Conservation (phyloP, 192 early-diverging fungal genomes). For the Coemansia umbellata region DNA sequence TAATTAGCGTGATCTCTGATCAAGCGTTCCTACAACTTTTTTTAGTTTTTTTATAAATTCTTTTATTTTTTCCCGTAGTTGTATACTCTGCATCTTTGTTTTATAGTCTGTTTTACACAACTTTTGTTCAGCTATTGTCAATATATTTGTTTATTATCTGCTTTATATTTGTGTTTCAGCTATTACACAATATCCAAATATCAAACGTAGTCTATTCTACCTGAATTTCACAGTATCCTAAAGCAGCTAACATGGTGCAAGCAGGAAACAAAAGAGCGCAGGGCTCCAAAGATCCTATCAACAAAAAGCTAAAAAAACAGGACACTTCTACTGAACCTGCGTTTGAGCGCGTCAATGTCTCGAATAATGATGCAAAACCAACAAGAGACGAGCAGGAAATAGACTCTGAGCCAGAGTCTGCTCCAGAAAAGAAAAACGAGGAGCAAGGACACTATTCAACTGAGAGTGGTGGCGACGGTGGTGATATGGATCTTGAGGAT, state of each 20-base stretch:
- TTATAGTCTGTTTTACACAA: too few relatives aligned
- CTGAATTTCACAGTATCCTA: neutral
- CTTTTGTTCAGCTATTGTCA: too few relatives aligned
- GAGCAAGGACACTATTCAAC: neutral
- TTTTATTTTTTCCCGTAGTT: constrained; percentile 1
- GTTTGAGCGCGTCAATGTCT: neutral
- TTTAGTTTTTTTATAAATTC: neutral
- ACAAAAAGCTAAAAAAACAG: neutral
- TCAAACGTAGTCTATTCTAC: neutral
- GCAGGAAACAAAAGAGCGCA: neutral
- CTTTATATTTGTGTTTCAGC: neutral
- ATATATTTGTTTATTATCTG: neutral
- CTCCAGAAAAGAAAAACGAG: neutral
- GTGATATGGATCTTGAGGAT: constrained; percentile 1
- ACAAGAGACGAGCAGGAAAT: neutral
- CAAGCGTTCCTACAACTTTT: neutral
- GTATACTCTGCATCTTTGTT: too few relatives aligned
- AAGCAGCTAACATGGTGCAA: neutral
- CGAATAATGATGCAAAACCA: neutral
- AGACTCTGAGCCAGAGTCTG: neutral
- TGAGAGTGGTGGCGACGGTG: neutral
- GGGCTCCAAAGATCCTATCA: neutral
- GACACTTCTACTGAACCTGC: neutral
- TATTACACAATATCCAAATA: neutral
- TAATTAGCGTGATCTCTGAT: neutral